Conservation (phyloP, 495 filamentous ascomycete species). For the Xylaria sp. region DNA sequence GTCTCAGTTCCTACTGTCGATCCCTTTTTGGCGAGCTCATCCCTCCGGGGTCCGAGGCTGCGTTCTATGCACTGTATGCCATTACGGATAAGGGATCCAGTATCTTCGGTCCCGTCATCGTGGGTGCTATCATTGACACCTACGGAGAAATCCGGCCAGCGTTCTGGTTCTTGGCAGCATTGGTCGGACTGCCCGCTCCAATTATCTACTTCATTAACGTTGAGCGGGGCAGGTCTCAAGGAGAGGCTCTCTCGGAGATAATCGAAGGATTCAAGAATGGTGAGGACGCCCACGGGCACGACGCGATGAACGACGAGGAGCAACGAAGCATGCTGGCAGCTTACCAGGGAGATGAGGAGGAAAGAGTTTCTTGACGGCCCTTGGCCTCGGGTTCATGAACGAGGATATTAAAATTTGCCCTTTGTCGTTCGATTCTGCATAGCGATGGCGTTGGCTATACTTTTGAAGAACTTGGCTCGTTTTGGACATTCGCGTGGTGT, state of each 20-base stretch:
- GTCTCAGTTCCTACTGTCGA: constrained; percentile 91
- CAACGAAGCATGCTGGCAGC: constrained; percentile 41
- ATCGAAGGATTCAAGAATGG: constrained; percentile 63
- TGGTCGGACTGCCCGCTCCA: constrained; percentile 83
- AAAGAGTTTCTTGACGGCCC: constrained; percentile 23
- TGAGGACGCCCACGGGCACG: constrained; percentile 30
- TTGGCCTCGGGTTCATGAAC: background rate
- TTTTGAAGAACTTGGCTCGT: background rate
- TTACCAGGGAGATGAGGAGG: constrained; percentile 43
- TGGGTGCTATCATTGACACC: constrained; percentile 87
- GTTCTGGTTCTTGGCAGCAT: constrained; percentile 86
- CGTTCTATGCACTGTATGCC: constrained; percentile 95
- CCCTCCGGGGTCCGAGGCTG: constrained; percentile 91
- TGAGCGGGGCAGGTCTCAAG: constrained; percentile 85
- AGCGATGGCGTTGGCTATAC: constrained; percentile 51
- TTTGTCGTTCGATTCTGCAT: constrained; percentile 42
- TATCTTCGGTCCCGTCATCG: constrained; percentile 92
- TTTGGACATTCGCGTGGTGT: background rate
- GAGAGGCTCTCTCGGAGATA: constrained; percentile 69
- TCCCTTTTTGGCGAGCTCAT: constrained; percentile 91
- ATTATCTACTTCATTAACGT: constrained; percentile 87
- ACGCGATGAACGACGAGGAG: constrained; percentile 33
- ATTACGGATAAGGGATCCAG: constrained; percentile 98
- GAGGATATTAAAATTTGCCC: too few species aligned
- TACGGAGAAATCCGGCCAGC: constrained; percentile 91